Conservation (phyloP, 2,329 filamentous ascomycete genomes). For the Apiospora rasikravindrae region DNA sequence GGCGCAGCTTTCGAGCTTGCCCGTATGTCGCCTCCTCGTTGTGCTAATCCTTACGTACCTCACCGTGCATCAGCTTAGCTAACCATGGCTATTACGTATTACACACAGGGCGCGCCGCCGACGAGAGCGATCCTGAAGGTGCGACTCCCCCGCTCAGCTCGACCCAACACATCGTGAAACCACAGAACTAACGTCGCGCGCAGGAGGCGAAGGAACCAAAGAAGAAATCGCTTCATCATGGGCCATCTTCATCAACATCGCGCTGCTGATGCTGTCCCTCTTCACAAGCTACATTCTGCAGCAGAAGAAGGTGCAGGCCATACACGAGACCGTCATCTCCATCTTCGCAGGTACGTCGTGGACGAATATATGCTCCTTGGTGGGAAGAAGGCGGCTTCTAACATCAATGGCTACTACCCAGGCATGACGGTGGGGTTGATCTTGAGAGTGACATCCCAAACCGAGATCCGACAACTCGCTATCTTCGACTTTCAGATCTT, state of each 20-base stretch:
- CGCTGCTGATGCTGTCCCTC: constrained; percentile 90
- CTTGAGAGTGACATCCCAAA: constrained; percentile 79
- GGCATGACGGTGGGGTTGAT: constrained; percentile 94
- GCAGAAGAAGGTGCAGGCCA: constrained; percentile 94
- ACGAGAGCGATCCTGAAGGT: constrained; percentile 55
- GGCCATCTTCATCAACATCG: constrained; percentile 96
- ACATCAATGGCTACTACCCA: constrained; percentile 40
- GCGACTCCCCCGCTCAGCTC: constrained; percentile 28
- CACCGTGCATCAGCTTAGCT: background rate
- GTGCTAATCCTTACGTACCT: constrained; percentile 22
- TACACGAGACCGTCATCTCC: constrained; percentile 97
- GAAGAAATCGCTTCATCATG: constrained; percentile 96
- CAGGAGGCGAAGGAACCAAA: constrained; percentile 76
- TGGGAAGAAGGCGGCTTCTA: constrained; percentile 13
- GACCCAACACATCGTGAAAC: background rate
- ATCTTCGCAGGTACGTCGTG: constrained; percentile 81
- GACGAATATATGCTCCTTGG: background rate
- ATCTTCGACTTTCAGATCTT: constrained; percentile 99
- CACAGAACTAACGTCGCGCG: constrained; percentile 33
- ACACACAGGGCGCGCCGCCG: constrained; percentile 47
- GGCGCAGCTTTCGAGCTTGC: constrained; percentile 45
- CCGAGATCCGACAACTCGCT: constrained; percentile 86
- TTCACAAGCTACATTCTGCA: constrained; percentile 98
- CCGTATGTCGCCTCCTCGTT: constrained; percentile 38
- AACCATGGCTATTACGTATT: background rate